These are phyloP conservation scores for Nigrograna mackinnonii DNA, from an alignment of 2,329 filamentous ascomycete genomes.

Conservation along the genomic window DNA sequence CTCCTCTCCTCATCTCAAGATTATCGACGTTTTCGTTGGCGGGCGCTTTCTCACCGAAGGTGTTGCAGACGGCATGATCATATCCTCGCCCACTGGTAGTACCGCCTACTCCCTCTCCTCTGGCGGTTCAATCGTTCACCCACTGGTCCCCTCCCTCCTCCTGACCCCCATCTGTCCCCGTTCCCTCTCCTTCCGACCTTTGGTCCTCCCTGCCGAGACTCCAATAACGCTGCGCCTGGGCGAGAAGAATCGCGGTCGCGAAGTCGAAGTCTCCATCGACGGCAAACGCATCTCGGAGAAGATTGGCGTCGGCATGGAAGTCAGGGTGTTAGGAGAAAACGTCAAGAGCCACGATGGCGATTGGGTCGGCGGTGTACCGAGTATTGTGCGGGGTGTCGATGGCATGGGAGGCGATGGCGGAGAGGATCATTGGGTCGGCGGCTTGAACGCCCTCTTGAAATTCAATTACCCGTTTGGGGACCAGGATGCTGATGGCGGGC, in stretches of 20 bases:
- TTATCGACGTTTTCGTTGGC: conserved; percentile 90
- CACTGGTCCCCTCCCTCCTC: conserved; percentile 83
- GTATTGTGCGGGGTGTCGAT: conserved; percentile 71
- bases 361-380: conserved; percentile 83
- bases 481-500: conserved; percentile 21
- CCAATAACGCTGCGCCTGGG: conserved; percentile 82
- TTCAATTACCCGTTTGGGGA: conserved; percentile 96
- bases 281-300: conserved; percentile 49
- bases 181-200: conserved; percentile 86
- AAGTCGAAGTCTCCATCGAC: conserved; percentile 56
- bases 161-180: conserved; percentile 94
- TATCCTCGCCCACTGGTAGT: conserved; percentile 91
- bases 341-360: conserved; percentile 54
- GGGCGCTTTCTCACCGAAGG: conserved; percentile 90
- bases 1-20: conserved; percentile 83
- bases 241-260: conserved; percentile 56
- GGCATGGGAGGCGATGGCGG: conserved; percentile 48
- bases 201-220: conserved; percentile 86
- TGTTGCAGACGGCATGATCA: conserved; percentile 91
- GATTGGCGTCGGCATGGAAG: conserved; percentile 63
- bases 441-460: conserved; percentile 89
- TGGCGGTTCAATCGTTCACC: conserved; percentile 92
- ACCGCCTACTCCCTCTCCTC: conserved; percentile 95
- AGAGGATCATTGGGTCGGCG: conserved; percentile 96
- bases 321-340: conserved; percentile 84